phyloP scores from a whole-genome alignment of 129 eudicot genomes.

The Mikania micrantha region DNA sequence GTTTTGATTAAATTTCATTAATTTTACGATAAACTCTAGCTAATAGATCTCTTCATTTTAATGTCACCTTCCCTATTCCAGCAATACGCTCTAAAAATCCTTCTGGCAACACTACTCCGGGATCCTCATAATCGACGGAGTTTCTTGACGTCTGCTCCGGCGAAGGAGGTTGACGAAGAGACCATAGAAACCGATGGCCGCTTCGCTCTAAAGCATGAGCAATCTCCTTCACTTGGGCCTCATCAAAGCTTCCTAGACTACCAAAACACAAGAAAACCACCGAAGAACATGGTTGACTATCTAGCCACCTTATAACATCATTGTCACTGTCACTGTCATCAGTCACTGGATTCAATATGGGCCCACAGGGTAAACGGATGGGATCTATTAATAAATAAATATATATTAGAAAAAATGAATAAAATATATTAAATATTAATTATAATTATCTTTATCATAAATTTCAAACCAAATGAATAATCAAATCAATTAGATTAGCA shows the following conservation, averaged over 20 bases:
- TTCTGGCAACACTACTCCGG: slow-evolving; percentile 30
- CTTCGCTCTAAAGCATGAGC: slow-evolving; percentile 31
- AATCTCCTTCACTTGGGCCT: slow-evolving; percentile 37
- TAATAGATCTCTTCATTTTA: no score
- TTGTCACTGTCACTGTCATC: background rate
- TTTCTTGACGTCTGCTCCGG: background rate
- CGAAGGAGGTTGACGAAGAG: slow-evolving; percentile 23
- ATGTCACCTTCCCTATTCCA: slow-evolving; percentile 34
- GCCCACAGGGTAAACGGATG: slow-evolving; percentile 11
- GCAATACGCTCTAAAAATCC: slow-evolving; percentile 38
- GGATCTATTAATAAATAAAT: no score
- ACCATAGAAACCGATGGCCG: slow-evolving; percentile 34
- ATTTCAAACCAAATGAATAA: no score
- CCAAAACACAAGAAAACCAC: slow-evolving; percentile 49
- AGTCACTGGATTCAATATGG: slow-evolving; percentile 1
- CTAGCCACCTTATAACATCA: slow-evolving; percentile 24
- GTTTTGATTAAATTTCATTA: no score
- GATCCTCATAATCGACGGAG: slow-evolving; percentile 15
- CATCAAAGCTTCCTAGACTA: slow-evolving; percentile 33
- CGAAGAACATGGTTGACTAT: slow-evolving; percentile 21
- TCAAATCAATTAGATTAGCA: no score
- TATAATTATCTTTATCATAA: no score
- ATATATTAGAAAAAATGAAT: no score
- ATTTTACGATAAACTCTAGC: no score
- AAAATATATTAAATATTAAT: no score